Evolutionary conservation across 2,329 filamentous ascomycete genomes (phyloP), one percentile per base, ranked within the genome.

Genomic region (Arthroderma sp.): DNA sequence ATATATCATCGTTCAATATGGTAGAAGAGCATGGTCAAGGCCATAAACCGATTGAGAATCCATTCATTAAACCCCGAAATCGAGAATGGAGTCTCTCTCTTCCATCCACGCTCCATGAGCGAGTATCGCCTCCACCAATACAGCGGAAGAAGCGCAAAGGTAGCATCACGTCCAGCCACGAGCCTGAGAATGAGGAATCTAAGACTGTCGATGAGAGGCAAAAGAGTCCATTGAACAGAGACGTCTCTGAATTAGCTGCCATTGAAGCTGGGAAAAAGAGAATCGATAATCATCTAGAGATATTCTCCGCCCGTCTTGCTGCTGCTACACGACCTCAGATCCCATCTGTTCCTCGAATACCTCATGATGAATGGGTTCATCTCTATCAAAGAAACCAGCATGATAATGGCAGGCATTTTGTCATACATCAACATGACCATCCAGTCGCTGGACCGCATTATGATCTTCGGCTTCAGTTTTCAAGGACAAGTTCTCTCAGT

Each of bases 391-490:
- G 64, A 7, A 74, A 73, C 50, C 58, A 66, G 41, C 61, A 69
- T 46, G 45, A 57, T 0, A 48, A 68, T 37, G 73, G 73, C 6
- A 59, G 61, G 22, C 77, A 80, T 57, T 85, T 84, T 55, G 75
- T 85, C 42, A 71, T 85, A 33, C 80, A 85, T 58, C 80, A 86
- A 56, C 80, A 86, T 56, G 80, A 83, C 55, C 81, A 85, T 56
- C 82, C 81, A 1, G 59, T 82, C 37, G 78, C 81, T 6, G 80
- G 81, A 27, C 70, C 71, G 1, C 77, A 82, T 56, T 83, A 85
- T 64, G 82, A 85, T 58, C 67, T 85, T 15, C 70, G 81, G 2
- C 65, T 85, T 11, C 80, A 85, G 58, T 80, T 84, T 57, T 84
- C 81, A 29, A 68, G 71, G 46, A 72, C 73, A 0, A 83, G 80